Base-by-base conservation (phyloP, 768 basidiomycete genomes). In the Tylopilus vinaceipallidus region DNA sequence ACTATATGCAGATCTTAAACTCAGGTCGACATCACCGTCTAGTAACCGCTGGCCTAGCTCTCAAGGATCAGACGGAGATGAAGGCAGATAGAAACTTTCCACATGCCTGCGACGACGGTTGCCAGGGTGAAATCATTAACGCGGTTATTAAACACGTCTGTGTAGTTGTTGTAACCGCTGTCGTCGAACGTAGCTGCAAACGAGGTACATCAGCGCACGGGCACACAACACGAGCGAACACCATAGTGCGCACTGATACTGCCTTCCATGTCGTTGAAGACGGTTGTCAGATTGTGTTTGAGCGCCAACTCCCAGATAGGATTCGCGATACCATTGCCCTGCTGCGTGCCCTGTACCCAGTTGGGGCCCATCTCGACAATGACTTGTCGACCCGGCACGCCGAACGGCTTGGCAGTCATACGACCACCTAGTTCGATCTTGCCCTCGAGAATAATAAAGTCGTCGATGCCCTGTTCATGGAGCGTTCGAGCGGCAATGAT, bases 401-500 rank as follows among this genome's bases (percentile, higher is more conserved):
- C 83, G 52, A 86, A 78, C 0, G 62, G 50, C 30, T 63, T 62
- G 45, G 72, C 72, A 54, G 67, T 74, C 76, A 87, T 73, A 17
- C 85, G 75, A 23, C 84, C 86, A 6, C 86, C 84, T 0, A 87
- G 72, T 57, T 81, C 76, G n/a, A 62, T 49, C 23, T 79, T 73
- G 2, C 75, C 84, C 49, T 88, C 86, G 24, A 88, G 60, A 44
- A 87, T 73, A 38, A 83, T 61, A 59, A 83, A 84, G 57, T 82
- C 72, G 23, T 74, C 53, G 52, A 85, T 75, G 4, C 79, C 79
- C 20, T 74, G 66, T 45, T 75, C 63, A 42, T 82, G 73, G 11
- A 86, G 70, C 0, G 81, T 78, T 24, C 78, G 75, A 13, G 85
- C 86, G 6, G 84, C 83, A 29, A 82, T 81, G 27, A 86, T 69